Conservation (phyloP, 2,329 filamentous ascomycete genomes). For the Pyricularia sp. region DNA sequence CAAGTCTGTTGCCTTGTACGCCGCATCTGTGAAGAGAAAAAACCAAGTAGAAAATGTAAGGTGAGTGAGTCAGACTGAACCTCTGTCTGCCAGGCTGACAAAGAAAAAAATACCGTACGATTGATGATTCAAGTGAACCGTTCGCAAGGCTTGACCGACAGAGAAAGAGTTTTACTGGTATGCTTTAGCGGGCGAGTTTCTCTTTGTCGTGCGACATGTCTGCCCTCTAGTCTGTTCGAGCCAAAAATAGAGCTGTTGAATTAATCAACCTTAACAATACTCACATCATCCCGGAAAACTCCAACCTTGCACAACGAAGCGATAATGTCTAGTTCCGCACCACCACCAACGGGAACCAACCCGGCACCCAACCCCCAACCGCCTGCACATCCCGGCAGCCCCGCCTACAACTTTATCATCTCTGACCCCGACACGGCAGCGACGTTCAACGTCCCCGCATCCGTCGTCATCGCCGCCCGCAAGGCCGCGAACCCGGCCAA, state of each 20-base stretch:
- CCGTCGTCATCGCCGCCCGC: constrained; percentile 11
- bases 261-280: not conserved
- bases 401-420: constrained; percentile 14
- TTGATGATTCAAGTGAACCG: not conserved
- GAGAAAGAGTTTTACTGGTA: not conserved
- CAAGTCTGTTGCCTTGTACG: not conserved
- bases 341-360: not conserved
- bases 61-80: not conserved
- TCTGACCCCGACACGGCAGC: not conserved
- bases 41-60: not conserved
- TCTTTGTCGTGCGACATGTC: not conserved
- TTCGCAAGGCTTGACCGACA: not conserved
- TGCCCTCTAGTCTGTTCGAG: not conserved
- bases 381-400: constrained; percentile 1
- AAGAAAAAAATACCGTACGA: not conserved
- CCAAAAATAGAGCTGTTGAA: not conserved
- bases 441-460: constrained; percentile 11
- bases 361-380: not conserved
- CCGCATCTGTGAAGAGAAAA: not conserved
- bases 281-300: not conserved
- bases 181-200: not conserved
- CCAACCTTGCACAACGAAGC: not conserved
- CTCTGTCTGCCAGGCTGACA: not conserved
- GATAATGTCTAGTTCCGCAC: not conserved
- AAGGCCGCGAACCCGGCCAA: constrained; percentile 12